phyloP scores from a whole-genome alignment of 2,329 filamentous ascomycete genomes.

The Fonsecaea nubica region DNA sequence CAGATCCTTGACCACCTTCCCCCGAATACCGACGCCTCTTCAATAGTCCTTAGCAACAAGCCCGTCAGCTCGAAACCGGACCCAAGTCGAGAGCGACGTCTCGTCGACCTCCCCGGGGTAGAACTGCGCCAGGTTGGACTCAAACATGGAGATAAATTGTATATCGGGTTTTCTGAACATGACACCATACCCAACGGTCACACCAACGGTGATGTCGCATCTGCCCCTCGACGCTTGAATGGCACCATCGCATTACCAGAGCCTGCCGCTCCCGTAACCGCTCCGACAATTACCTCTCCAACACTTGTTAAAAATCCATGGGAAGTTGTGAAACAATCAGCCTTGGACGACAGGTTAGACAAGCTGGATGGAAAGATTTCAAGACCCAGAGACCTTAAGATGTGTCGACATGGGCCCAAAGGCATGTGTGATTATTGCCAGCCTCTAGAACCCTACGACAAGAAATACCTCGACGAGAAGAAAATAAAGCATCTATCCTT shows the following conservation, averaged over 20 bases:
- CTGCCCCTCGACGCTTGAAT: constrained; percentile 72
- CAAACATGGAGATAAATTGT: constrained; percentile 87
- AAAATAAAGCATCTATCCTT: constrained; percentile 99
- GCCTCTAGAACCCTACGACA: constrained; percentile 90
- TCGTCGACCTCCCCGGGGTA: constrained; percentile 61
- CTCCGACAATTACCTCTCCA: constrained; percentile 40
- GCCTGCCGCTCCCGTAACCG: constrained; percentile 51
- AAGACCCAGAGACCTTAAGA: constrained; percentile 74
- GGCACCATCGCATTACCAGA: constrained; percentile 64
- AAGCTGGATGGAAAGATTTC: constrained; percentile 88
- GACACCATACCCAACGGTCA: constrained; percentile 59
- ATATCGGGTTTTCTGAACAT: constrained; percentile 76
- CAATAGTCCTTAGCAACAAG: constrained; percentile 65
- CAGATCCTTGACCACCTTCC: constrained; percentile 67
- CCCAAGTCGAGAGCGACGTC: constrained; percentile 59
- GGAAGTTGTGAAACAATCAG: constrained; percentile 88
- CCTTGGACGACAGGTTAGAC: constrained; percentile 85
- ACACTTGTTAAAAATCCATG: constrained; percentile 80
- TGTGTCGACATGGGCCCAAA: constrained; percentile 95
- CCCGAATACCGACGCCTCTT: constrained; percentile 59
- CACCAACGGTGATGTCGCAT: constrained; percentile 38
- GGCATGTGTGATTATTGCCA: constrained; percentile 99
- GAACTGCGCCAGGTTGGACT: constrained; percentile 64
- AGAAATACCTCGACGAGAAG: constrained; percentile 87
- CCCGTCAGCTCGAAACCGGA: constrained; percentile 58